phyloP scores from a whole-genome alignment of 2,329 filamentous ascomycete species.

The Hymenoscyphus occultus region DNA sequence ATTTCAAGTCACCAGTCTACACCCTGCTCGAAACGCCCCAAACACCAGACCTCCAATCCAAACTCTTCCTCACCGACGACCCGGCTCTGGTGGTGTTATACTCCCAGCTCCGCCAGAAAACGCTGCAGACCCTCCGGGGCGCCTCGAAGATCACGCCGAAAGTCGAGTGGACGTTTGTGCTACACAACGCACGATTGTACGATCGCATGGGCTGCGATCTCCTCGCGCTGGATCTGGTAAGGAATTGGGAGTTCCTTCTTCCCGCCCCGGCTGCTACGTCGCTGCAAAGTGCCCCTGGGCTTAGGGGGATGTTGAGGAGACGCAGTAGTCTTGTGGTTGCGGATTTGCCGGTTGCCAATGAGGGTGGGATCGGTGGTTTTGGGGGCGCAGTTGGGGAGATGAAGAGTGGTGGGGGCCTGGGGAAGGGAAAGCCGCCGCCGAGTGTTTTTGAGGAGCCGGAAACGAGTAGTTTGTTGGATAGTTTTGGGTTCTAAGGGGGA shows the following conservation, averaged over 20 bases:
- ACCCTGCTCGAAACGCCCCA: constrained; percentile 67
- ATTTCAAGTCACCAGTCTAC: constrained; percentile 68
- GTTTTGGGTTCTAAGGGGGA: constrained; percentile 73
- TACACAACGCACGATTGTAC: constrained; percentile 81
- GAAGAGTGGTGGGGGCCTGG: constrained; percentile 40
- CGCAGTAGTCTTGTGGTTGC: constrained; percentile 77
- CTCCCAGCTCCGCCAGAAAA: constrained; percentile 76
- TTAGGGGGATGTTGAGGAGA: constrained; percentile 62
- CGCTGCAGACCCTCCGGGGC: constrained; percentile 79
- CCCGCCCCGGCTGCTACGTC: constrained; percentile 43
- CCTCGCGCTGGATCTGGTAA: constrained; percentile 79
- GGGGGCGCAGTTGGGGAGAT: constrained; percentile 41
- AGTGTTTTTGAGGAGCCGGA: constrained; percentile 93
- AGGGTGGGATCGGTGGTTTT: constrained; percentile 31
- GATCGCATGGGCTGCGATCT: constrained; percentile 92
- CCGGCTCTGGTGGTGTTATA: constrained; percentile 87
- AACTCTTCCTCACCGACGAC: constrained; percentile 84
- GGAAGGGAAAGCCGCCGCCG: constrained; percentile 54
- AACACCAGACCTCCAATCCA: constrained; percentile 64
- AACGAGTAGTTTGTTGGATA: constrained; percentile 81
- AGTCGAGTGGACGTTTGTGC: constrained; percentile 83
- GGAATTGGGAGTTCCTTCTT: constrained; percentile 78
- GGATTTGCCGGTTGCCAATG: constrained; percentile 53
- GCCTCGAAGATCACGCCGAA: constrained; percentile 75
- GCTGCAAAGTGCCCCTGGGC: constrained; percentile 36